phyloP scores from a whole-genome alignment of 306 rosid species.

The Trifolium fragiferum region DNA sequence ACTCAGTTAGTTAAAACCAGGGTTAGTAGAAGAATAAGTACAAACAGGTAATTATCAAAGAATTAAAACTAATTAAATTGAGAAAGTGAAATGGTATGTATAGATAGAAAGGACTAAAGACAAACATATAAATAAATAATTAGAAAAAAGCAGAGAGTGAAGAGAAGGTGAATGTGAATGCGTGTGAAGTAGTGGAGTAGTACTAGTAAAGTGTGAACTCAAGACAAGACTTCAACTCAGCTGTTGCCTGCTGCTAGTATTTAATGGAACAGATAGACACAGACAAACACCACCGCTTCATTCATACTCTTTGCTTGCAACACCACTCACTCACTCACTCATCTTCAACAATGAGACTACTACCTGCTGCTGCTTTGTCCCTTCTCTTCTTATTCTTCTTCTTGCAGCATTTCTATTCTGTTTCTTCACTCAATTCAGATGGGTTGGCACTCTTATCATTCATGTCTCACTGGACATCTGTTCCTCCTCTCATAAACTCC shows the following conservation, averaged over 20 bases:
- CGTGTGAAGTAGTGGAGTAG: not conserved
- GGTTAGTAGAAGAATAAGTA: not conserved
- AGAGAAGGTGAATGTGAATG: not conserved
- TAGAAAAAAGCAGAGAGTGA: not conserved
- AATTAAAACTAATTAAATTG: too few species aligned
- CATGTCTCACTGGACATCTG: constrained; percentile 51
- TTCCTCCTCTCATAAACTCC: constrained; percentile 49
- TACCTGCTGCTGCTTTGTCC: too few species aligned
- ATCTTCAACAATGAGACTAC: too few species aligned
- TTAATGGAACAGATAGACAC: too few species aligned
- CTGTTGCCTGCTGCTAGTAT: too few species aligned
- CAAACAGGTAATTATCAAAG: not conserved
- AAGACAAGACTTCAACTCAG: not conserved
- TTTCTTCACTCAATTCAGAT: constrained; percentile 56
- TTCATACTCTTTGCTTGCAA: too few species aligned
- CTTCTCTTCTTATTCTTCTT: too few species aligned
- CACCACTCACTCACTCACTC: too few species aligned
- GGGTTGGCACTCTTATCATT: constrained; percentile 65
- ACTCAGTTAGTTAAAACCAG: not conserved
- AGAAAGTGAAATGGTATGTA: too few species aligned
- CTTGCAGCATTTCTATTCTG: not conserved
- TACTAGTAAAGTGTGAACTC: not conserved
- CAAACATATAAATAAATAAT: too few species aligned
- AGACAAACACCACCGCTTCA: not conserved
- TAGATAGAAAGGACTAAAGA: too few species aligned